Percentiles rank a stretch among this genome's conserved stretches.
phyloP scores from a whole-genome alignment of 352 stramenopile genomes.

The Globisporangium abappressorium region DNA sequence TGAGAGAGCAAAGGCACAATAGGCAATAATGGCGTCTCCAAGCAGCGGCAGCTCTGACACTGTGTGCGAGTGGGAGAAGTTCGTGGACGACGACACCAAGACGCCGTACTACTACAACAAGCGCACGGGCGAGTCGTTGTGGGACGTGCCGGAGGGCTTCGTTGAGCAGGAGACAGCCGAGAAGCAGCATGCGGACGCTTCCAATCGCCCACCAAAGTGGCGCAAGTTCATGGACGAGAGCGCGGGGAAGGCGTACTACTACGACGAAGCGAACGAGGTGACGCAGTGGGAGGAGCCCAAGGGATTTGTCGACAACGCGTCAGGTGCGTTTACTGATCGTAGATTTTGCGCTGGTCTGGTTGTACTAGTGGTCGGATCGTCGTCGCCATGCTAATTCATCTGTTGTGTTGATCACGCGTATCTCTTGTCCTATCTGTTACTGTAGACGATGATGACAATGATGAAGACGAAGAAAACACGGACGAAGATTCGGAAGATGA shows the following conservation, averaged over 20 bases:
- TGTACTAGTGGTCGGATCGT: neutral
- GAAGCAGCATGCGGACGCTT: neutral
- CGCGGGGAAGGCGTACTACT: constrained; percentile 61
- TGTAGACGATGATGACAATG: constrained; percentile 9
- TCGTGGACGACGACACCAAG: constrained; percentile 63
- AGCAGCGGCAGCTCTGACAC: neutral
- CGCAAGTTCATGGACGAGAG: constrained; percentile 61
- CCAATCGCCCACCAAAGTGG: constrained; percentile 42
- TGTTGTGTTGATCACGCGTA: neutral
- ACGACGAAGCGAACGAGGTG: constrained; percentile 62
- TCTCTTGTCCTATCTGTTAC: constrained; percentile 2
- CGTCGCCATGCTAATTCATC: neutral
- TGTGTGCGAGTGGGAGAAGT: constrained; percentile 54
- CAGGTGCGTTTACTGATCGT: constrained; percentile 16
- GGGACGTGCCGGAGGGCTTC: constrained; percentile 53
- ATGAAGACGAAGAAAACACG: constrained; percentile 18
- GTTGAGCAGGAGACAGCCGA: constrained; percentile 14
- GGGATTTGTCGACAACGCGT: constrained; percentile 26
- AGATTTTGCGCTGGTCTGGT: neutral
- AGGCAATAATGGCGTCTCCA: neutral
- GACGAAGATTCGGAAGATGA: constrained; percentile 24
- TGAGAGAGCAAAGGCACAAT: neutral
- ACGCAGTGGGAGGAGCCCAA: constrained; percentile 79
- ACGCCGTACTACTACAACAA: constrained; percentile 78
- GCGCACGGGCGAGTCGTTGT: constrained; percentile 66